Base-by-base conservation (phyloP, 2,329 filamentous ascomycete species). In the Aureobasidium leucospermi region DNA sequence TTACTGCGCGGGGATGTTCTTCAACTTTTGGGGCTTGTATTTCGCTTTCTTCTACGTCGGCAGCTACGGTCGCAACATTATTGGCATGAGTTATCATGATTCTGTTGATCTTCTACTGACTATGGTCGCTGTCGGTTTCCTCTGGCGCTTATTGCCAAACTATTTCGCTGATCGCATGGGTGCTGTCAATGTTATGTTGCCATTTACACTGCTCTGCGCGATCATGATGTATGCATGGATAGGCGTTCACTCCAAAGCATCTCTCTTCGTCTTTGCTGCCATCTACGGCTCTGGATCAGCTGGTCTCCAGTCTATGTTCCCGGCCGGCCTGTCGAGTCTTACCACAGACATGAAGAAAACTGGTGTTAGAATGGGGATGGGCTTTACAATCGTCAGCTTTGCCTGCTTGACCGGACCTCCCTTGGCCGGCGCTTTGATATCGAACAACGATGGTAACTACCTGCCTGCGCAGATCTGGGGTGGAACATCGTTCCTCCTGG, bases 151-250 rank as follows among this genome's bases (percentile, higher is more conserved):
- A 1, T 63, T 84, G 1, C 77, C 79, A 0, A 79, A 78, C 11
- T 77, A 76, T 61, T 65, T 85, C 6, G 82, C 82, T 0, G 82
- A 85, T 67, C 75, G 71, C 6, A 70, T 81, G 2, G 84, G 84
- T 0, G 76, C 81, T 0, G 72, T 85, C 49, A 85, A 85, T 64
- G 75, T 78, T 1, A 75, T 83, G 29, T 76, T 83, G n/a, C 76
- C 82, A 0, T 76, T 78, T 52, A 75, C 73, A 2, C 67, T 78
- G 10, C 61, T 76, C 4, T 73, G 80, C 3, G 75, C 75, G 1
- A 67, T 79, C 13, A 71, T 82, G 60, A 69, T 83, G 36, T 84
- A 79, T 64, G 76, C 75, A 56, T 87, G 85, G 85, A 76, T 78
- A 1, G 78, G 75, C 0, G 80, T 86, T 1, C 62, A 68, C 8